Evolutionary conservation across 306 rosid genomes (phyloP).

Genomic region (Albizia julibrissin): DNA sequence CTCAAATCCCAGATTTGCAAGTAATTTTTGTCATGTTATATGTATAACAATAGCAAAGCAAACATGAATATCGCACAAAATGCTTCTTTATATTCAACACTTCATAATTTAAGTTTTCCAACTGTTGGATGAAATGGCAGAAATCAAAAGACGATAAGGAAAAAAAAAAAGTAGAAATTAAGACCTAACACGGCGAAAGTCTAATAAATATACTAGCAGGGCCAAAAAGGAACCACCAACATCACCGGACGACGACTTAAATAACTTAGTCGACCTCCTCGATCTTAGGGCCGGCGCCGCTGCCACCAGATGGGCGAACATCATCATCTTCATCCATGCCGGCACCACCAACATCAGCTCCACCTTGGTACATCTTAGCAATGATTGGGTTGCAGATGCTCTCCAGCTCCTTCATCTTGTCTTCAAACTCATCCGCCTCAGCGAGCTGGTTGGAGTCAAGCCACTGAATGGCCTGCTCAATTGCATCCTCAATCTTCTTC

Average conservation of each 20-base stretch:
- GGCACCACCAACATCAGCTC: conserved; percentile 47
- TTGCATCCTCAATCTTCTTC: conserved; percentile 67
- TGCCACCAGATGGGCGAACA: conserved; percentile 51
- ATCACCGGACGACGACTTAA: too few species aligned
- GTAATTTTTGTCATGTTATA: neutral
- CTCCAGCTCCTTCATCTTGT: conserved; percentile 81
- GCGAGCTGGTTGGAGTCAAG: conserved; percentile 69
- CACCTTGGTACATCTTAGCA: conserved; percentile 82
- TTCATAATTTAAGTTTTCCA: neutral
- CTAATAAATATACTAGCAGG: neutral
- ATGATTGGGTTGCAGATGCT: conserved; percentile 68
- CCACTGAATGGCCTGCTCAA: conserved; percentile 72
- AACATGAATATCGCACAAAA: neutral
- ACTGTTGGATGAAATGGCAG: neutral
- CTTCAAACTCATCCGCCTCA: conserved; percentile 70
- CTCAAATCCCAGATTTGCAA: neutral
- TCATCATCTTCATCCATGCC: conserved; percentile 53
- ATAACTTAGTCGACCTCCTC: conserved; percentile 70
- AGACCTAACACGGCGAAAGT: neutral
- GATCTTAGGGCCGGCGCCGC: conserved; percentile 80
- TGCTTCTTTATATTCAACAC: neutral
- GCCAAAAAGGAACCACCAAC: neutral
- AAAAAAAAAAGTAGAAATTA: neutral
- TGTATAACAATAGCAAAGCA: neutral
- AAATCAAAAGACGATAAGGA: neutral